phyloP scores from a whole-genome alignment of 164 flowering plant species.

The Cinnamomum chago region DNA sequence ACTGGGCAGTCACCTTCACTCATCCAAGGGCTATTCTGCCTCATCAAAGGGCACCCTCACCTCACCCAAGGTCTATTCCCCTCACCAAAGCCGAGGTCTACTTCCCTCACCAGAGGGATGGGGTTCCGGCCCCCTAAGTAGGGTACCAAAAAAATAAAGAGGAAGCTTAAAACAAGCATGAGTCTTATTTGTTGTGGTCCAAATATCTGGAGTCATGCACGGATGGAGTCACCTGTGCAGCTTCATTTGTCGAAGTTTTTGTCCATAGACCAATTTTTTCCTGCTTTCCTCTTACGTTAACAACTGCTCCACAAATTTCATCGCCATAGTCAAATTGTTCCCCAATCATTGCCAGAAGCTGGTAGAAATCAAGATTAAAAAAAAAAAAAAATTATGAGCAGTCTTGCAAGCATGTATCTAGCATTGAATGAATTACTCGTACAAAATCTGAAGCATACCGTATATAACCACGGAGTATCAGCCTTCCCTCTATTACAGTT shows the following conservation, averaged over 20 bases:
- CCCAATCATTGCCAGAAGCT: constrained; percentile 96
- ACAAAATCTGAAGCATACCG: constrained; percentile 44
- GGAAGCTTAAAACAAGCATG: background rate
- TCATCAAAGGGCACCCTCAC: too few relatives aligned
- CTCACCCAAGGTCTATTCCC: too few relatives aligned
- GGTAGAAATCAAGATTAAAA: constrained; percentile 4
- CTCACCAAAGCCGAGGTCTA: too few relatives aligned
- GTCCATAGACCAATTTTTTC: constrained; percentile 87
- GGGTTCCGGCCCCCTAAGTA: too few relatives aligned
- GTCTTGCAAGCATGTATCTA: background rate
- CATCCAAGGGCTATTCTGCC: too few relatives aligned
- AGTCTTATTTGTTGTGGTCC: background rate
- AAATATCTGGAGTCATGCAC: background rate
- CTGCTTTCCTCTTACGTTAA: constrained; percentile 65
- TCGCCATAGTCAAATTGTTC: constrained; percentile 96
- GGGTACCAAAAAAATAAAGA: background rate
- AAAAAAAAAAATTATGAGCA: constrained; percentile 3
- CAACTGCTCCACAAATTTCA: constrained; percentile 97
- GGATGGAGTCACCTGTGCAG: constrained; percentile 63
- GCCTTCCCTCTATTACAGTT: constrained; percentile 53
- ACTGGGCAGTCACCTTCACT: too few relatives aligned
- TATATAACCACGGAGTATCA: constrained; percentile 73
- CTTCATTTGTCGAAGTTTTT: constrained; percentile 80
- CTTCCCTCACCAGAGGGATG: too few relatives aligned
- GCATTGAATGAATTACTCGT: background rate